These are phyloP conservation scores for Claviceps cyperi DNA, from an alignment of 2,329 filamentous ascomycete species.

Conservation along the genomic window DNA sequence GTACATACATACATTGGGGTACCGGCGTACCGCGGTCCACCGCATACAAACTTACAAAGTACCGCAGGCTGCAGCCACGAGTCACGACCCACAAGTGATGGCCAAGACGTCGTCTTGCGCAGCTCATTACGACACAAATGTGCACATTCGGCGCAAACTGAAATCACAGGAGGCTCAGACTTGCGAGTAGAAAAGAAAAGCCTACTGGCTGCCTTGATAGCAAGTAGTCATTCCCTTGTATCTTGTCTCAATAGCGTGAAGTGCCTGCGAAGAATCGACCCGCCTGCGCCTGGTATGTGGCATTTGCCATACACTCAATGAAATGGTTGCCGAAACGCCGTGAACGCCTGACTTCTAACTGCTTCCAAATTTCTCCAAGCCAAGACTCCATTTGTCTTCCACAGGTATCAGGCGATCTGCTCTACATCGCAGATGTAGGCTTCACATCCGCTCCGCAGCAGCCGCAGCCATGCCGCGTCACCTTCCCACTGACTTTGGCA, in stretches of 20 bases:
- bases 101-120: no score
- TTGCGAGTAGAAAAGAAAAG: no score
- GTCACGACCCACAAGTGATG: no score
- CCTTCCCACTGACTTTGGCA: background rate
- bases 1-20: no score
- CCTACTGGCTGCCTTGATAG: no score
- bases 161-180: no score
- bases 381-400: background rate
- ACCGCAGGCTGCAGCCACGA: no score
- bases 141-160: no score
- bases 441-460: background rate
- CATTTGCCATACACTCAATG: background rate
- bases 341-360: background rate
- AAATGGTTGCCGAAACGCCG: background rate
- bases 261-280: background rate
- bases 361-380: background rate
- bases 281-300: background rate
- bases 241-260: background rate
- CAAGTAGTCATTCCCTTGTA: background rate
- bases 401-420: background rate
- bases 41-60: no score
- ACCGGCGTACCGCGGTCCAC: no score
- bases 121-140: no score
- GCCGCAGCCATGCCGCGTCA: background rate
- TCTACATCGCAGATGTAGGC: background rate